These are phyloP conservation scores for Austroboletus festivus DNA, from an alignment of 768 basidiomycete genomes.

Conservation along the genomic window DNA sequence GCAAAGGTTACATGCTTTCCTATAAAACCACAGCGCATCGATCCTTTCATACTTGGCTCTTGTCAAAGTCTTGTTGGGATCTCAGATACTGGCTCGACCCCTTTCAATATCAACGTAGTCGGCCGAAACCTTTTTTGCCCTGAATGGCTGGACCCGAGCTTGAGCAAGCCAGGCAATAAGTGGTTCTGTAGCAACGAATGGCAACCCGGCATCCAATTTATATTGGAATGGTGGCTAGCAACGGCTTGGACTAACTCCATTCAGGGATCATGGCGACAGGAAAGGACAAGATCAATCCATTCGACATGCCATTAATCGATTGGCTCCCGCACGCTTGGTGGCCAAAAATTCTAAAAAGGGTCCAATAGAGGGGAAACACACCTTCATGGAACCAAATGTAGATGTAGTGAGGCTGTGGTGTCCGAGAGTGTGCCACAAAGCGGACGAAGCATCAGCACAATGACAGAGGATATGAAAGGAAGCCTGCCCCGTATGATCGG, in stretches of 20 bases:
- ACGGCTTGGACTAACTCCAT: constrained; percentile 8
- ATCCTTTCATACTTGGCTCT: neutral
- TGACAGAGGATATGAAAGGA: constrained; percentile 17
- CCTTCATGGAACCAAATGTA: constrained; percentile 1
- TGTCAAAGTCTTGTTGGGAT: neutral
- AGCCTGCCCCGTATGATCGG: neutral
- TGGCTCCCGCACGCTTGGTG: constrained; percentile 5
- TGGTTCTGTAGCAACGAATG: too few species aligned
- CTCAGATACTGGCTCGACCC: neutral
- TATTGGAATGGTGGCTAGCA: neutral
- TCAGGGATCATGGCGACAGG: constrained; percentile 4
- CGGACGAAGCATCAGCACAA: constrained; percentile 20
- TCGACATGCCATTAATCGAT: neutral
- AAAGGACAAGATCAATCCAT: neutral
- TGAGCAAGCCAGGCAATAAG: too few species aligned
- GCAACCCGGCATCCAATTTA: neutral
- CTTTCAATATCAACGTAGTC: neutral
- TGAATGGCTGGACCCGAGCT: neutral
- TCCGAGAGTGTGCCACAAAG: constrained; percentile 32
- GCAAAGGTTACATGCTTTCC: neutral
- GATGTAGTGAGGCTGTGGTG: constrained; percentile 24
- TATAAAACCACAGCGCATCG: neutral
- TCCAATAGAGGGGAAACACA: constrained; percentile 1
- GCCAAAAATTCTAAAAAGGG: neutral
- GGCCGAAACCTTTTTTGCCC: constrained; percentile 6